These are phyloP conservation scores for Yamadazyma sp. DNA, from an alignment of 805 yeast species.

Conservation along the genomic window DNA sequence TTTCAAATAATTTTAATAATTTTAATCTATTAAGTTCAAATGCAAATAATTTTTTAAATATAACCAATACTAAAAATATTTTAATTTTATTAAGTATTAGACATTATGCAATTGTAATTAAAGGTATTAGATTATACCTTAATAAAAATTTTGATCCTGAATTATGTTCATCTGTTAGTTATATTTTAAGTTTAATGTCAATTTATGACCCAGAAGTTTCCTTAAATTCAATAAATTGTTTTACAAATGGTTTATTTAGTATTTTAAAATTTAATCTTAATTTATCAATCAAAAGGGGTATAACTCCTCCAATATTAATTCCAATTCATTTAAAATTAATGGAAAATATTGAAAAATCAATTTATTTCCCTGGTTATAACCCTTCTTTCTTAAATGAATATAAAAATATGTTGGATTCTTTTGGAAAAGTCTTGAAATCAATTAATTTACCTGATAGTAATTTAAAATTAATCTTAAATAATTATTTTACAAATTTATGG, in stretches of 20 bases:
- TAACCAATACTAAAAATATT: constrained; percentile 20
- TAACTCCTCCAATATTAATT: constrained; percentile 18
- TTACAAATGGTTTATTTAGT: constrained; percentile 39
- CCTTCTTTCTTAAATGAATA: constrained; percentile 30
- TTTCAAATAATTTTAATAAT: constrained; percentile 26
- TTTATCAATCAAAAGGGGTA: constrained; percentile 11
- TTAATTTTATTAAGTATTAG: constrained; percentile 31
- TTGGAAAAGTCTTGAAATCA: constrained; percentile 15
- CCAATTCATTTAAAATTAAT: constrained; percentile 33
- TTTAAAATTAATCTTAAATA: constrained; percentile 8
- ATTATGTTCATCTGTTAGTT: constrained; percentile 32
- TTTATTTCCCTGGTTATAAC: constrained; percentile 35
- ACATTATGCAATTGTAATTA: constrained; percentile 36
- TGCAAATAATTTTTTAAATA: constrained; percentile 11
- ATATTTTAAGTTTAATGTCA: constrained; percentile 37
- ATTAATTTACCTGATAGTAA: neutral
- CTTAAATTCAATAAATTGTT: constrained; percentile 31
- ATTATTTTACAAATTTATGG: constrained; percentile 21
- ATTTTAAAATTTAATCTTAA: constrained; percentile 28
- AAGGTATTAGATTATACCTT: constrained; percentile 26
- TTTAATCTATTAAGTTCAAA: constrained; percentile 10
- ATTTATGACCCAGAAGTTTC: constrained; percentile 44
- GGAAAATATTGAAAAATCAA: constrained; percentile 30
- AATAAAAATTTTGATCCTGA: constrained; percentile 28
- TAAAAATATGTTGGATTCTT: constrained; percentile 19